These are phyloP conservation scores for Linum trigynum DNA, from an alignment of 345 rosid genomes.

Conservation along the genomic window DNA sequence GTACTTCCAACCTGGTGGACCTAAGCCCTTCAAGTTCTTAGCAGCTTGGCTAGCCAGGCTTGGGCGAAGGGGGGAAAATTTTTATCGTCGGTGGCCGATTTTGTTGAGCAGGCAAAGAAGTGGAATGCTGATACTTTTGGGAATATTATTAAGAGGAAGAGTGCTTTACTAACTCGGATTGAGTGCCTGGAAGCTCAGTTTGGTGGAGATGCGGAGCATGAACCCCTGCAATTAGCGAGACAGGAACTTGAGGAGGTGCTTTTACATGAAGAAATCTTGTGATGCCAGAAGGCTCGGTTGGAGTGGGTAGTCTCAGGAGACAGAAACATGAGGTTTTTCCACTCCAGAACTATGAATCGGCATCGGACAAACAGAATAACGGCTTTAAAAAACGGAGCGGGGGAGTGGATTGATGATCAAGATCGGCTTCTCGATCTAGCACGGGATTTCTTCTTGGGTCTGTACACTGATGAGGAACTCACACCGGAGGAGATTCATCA, in stretches of 20 bases:
- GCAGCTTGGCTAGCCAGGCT: not conserved
- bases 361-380: not conserved
- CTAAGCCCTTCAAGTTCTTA: not conserved
- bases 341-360: not conserved
- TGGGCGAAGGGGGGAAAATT: not conserved
- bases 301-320: too few species aligned
- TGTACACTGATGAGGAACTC: not conserved
- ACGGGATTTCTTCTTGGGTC: not conserved
- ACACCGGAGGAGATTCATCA: not conserved
- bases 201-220: not conserved
- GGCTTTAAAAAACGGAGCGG: too few species aligned
- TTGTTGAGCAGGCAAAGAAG: not conserved
- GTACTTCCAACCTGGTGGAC: too few species aligned
- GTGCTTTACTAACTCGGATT: not conserved
- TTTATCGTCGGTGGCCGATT: not conserved
- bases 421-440: not conserved
- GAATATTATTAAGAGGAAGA: not conserved
- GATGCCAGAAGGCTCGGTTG: not conserved
- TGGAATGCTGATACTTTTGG: not conserved
- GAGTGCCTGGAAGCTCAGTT: not conserved
- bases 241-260: too few species aligned
- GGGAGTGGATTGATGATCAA: not conserved
- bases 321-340: not conserved
- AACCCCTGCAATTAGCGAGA: not conserved
- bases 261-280: not conserved